A percentile compares a stretch with the other conserved stretches of the same genome.
Evolutionary conservation across 192 early-diverging fungal species (phyloP).

Genomic region (Backusella macrospora): DNA sequence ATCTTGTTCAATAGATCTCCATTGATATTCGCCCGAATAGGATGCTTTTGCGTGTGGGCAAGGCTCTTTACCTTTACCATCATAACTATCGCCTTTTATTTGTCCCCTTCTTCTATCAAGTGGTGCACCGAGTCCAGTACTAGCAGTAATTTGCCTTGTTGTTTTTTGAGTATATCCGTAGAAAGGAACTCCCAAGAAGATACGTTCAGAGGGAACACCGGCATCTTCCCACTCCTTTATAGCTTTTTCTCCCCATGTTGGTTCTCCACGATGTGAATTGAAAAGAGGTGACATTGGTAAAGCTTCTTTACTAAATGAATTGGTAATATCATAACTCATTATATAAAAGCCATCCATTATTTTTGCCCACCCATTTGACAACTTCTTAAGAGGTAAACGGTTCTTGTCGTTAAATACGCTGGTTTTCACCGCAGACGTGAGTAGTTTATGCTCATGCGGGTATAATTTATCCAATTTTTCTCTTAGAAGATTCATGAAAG

Average conservation of each 20-base stretch:
- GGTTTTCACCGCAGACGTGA: neutral
- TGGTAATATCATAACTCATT: neutral
- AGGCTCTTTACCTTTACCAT: constrained; percentile 28
- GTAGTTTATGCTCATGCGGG: neutral
- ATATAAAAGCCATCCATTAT: neutral
- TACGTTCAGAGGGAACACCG: constrained; percentile 38
- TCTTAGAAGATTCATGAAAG: neutral
- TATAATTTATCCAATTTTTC: neutral
- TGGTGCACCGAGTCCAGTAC: neutral
- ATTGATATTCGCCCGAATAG: constrained; percentile 40
- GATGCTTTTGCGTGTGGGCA: constrained; percentile 19
- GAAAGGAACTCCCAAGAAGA: constrained; percentile 46
- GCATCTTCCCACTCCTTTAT: constrained; percentile 29
- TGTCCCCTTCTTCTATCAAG: constrained; percentile 5
- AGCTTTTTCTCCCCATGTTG: neutral
- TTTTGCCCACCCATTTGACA: neutral
- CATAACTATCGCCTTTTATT: constrained; percentile 41
- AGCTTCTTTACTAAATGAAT: neutral
- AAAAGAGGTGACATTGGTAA: constrained; percentile 2
- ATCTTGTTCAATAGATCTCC: constrained; percentile 26
- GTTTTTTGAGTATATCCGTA: constrained; percentile 39
- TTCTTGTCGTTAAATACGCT: neutral
- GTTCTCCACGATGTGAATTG: neutral
- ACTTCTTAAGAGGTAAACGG: neutral
- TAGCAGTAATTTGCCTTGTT: neutral